These are phyloP conservation scores for Endocalyx cinctus DNA, from an alignment of 2,329 filamentous ascomycete species.

Conservation along the genomic window DNA sequence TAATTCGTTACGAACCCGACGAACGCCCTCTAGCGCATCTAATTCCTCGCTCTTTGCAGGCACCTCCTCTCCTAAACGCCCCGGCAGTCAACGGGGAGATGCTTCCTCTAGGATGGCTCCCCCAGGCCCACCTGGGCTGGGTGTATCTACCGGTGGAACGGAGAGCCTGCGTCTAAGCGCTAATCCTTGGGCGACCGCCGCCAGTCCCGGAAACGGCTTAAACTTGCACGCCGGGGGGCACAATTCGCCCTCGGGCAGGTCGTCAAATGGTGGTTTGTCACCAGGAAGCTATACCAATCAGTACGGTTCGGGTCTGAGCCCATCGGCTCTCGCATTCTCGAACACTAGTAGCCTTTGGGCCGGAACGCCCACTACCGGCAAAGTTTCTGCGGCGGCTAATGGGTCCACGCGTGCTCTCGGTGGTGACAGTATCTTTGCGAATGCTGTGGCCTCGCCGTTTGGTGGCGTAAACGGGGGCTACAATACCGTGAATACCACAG, in stretches of 20 bases:
- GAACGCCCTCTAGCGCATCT: constrained; percentile 6
- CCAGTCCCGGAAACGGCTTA: constrained; percentile 7
- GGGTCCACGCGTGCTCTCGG: no score
- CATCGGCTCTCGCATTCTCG: constrained; percentile 37
- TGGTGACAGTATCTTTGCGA: neutral
- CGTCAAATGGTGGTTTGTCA: constrained; percentile 5
- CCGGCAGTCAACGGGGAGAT: constrained; percentile 9
- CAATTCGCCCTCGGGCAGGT: neutral
- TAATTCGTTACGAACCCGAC: constrained; percentile 10
- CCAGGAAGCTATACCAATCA: constrained; percentile 17
- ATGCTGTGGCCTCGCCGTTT: constrained; percentile 20
- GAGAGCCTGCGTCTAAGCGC: constrained; percentile 1
- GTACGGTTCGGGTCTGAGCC: constrained; percentile 10
- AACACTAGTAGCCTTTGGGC: constrained; percentile 47
- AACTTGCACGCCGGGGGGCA: neutral
- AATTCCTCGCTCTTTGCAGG: constrained; percentile 5
- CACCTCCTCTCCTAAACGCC: constrained; percentile 7
- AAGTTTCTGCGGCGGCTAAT: no score
- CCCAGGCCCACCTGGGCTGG: constrained; percentile 11
- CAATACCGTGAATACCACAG: constrained; percentile 19
- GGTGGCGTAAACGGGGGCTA: constrained; percentile 16
- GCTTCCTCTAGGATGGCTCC: constrained; percentile 10
- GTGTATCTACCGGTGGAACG: constrained; percentile 5
- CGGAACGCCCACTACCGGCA: constrained; percentile 34
- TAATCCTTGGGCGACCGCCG: no score